Base-by-base conservation (phyloP, 768 basidiomycete genomes). In the Kwoniella mangroviensis region DNA sequence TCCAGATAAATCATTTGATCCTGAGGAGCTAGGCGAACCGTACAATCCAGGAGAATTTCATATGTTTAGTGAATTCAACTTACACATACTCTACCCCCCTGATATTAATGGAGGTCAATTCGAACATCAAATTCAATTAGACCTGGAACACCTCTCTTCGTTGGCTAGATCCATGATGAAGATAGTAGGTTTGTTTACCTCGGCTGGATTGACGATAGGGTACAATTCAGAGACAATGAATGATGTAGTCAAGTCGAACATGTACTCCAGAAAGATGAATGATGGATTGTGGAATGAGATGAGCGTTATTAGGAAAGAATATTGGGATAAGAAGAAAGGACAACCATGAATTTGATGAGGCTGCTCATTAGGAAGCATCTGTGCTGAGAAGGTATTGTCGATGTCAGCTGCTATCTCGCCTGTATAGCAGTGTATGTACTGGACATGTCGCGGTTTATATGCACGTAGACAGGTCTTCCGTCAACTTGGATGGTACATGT, bases 221-320 rank as follows among this genome's bases (percentile, higher is more conserved):
- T 54, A n/a, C 21, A 22, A n/a, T 4, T 24, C 53, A 22, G 21
- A 24, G n/a, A 22, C 15, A 12, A 13, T n/a, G 24, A 5, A 22
- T 22, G n/a, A 54, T 54, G 12, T 24, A 12, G 21, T 54, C n/a
- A 24, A n/a, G 11, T n/a, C 24, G 1, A 54, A 24, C 21, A 24
- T 24, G 53, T 54, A 21, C 21, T 54, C 53, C 11, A 54, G 24
- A n/a, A 54, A 24, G 53, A 54, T 54, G 53, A 24, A 54, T 54
- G 53, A 54, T 54, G 24, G 53, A n/a, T 54, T 24, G 24, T 21
- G 24, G 24, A 24, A 54, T 4, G 53, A 54, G 24, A 54, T 54
- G 21, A 24, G 24, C 12, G 12, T 21, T n/a, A n/a, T 54, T 24
- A 54, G 53, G 53, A 24, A 54, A 2, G 12, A 19, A 19, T 17